Evolutionary conservation across 2,329 filamentous ascomycete genomes (phyloP), one percentile per base, ranked within the genome.

Genomic region (Capronia epimyces): DNA sequence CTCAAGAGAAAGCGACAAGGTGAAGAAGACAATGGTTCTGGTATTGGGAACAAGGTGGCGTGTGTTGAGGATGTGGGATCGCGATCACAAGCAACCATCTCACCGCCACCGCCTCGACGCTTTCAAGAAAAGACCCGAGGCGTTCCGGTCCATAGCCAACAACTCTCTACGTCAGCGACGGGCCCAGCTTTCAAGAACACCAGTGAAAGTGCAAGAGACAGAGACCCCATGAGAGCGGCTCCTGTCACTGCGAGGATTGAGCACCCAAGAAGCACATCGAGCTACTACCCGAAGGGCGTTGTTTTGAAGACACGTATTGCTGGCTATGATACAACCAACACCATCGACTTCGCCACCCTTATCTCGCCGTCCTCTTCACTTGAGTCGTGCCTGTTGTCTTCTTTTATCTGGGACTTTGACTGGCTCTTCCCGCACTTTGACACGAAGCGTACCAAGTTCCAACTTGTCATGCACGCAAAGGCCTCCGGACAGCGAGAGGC

Each of bases 291-390:
- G 0, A 59, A 65, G 2, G 91, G 90, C 1, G 72, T 75, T 0
- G 80, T 97, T 41, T 93, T 88, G 68, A 88, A 86, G 63, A 97
- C 93, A 0, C 91, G 86, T 81, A 82, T 80, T 0, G 73, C 73
- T 29, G 82, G 84, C 2, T 80, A 79, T 56, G 71, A 77, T 1
- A 76, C 86, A 29, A 73, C 66, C 13, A 36, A 43, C 25, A 60
- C 58, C 24, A 58, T 60, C 43, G 46, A 52, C 4, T 60, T 61
- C 20, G 31, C 32, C 3, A 88, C 95, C 56, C 88, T 97, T 64
- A 82, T 97, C 34, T 88, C 95, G 62, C 89, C 96, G 65, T 79
- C 96, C 0, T 69, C 96, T 1, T 76, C 83, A 10, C 73, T 97
- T 7, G 74, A 86, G 44, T 79, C 89, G 32, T 90, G 88, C 1